Base-by-base conservation (phyloP, 345 rosid genomes). In the Eucalyptus erythrocorys region DNA sequence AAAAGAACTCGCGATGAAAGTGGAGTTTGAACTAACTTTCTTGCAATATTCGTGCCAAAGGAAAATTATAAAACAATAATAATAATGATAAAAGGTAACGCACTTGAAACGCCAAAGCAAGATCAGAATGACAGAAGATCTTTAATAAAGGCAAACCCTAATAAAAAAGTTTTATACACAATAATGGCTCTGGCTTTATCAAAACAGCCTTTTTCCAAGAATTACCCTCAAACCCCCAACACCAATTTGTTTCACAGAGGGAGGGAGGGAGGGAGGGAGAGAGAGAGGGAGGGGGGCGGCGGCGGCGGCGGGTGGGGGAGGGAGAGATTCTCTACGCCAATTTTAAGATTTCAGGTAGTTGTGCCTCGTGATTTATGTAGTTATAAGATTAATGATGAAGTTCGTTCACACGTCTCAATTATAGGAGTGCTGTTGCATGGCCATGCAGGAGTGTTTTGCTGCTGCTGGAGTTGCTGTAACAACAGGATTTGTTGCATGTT, bases 381-480 rank as follows among this genome's bases (percentile, higher is more conserved):
- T 90, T 89, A 94, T 68, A 95, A 88, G 91, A 93, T 94, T 87
- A 93, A 66, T 84, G 95, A 90, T 86, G 91, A 87, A 89, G 88
- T 91, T 92, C 89, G 93, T 92, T 94, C 95, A n/a, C 87, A 89
- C 22, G 92, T 76, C 84, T 76, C 27, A 40, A 76, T 76, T 76
- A 76, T 89, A 86, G 87, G 27, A 85, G 71, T 57, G 87, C 92
- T 92, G 90, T 91, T 89, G 89, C 92, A 90, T 85, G 95, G 93
- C 96, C 98, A 95, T 87, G 95, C 92, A 71, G 95, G 88, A 57
- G 90, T 64, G 82, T 45, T 76, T 40, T 40, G 84, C 84, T 88
- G 90, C 85, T 90, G 97, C 79, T 96, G 98, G 81, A 93, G 95
- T 61, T 93, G 98, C 89, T 93, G 91, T 91, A 94, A 49, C 76